Evolutionary conservation across 75 land plant species (phyloP).

Genomic region (Sequoiadendron giganteum): DNA sequence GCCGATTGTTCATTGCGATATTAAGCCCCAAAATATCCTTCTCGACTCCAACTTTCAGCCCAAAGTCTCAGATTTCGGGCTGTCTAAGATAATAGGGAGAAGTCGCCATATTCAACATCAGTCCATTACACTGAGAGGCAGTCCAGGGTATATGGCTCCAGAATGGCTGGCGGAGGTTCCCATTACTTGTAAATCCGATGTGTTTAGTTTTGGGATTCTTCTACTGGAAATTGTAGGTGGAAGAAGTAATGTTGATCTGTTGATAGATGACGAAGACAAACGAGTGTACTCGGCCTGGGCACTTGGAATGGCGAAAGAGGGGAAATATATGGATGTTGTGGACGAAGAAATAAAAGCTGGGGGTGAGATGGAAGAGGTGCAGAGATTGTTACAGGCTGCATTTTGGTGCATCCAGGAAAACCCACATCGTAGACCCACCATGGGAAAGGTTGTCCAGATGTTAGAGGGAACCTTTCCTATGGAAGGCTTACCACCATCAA

Average conservation of each 20-base stretch:
- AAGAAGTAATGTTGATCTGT: slow-evolving; percentile 22
- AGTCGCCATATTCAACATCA: not conserved
- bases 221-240: slow-evolving; percentile 51
- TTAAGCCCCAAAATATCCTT: slow-evolving; percentile 44
- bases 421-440: slow-evolving; percentile 47
- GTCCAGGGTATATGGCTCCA: slow-evolving; percentile 45
- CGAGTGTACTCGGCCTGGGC: slow-evolving; percentile 28
- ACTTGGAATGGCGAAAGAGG: slow-evolving; percentile 24
- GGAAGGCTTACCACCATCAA: slow-evolving; percentile 17
- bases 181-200: slow-evolving; percentile 35
- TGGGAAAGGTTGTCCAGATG: slow-evolving; percentile 59
- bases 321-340: slow-evolving; percentile 2
- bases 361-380: slow-evolving; percentile 26
- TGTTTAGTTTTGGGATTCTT: slow-evolving; percentile 55
- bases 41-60: slow-evolving; percentile 29
- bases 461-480: slow-evolving; percentile 53
- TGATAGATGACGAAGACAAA: not conserved
- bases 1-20: slow-evolving; percentile 74
- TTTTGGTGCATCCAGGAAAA: slow-evolving; percentile 68
- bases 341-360: slow-evolving; percentile 27
- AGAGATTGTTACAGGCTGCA: slow-evolving; percentile 33
- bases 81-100: slow-evolving; percentile 37
- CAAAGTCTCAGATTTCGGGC: slow-evolving; percentile 48
- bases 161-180: slow-evolving; percentile 26
- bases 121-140: slow-evolving; percentile 33